A percentile compares a stretch with the other conserved stretches of the same genome.
Evolutionary conservation across 2,329 filamentous ascomycete species (phyloP).

Genomic region (Trichoderma hamatum): DNA sequence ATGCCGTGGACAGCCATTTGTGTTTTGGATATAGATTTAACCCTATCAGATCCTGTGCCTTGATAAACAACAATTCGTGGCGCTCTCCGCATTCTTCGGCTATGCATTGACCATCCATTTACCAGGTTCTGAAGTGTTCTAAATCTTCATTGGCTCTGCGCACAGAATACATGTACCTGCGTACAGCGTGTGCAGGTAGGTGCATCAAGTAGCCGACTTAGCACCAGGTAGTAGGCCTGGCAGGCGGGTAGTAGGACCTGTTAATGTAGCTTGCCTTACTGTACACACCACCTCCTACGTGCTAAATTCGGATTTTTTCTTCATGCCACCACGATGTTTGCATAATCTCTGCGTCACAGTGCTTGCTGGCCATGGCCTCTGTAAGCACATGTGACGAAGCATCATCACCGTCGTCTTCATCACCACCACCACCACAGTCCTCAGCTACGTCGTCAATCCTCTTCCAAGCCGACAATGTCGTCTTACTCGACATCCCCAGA

Average conservation of each 20-base stretch:
- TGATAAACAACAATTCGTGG: not conserved
- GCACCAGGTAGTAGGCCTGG: too few species aligned
- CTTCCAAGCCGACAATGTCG: conserved; percentile 44
- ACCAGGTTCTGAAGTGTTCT: not conserved
- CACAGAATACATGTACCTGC: not conserved
- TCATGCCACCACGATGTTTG: not conserved
- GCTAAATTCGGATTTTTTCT: not conserved
- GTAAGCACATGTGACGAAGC: conserved; percentile 1
- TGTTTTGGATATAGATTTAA: not conserved
- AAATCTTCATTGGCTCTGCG: not conserved
- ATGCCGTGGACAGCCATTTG: not conserved
- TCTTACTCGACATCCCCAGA: conserved; percentile 69
- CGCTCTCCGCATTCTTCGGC: not conserved
- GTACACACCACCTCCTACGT: too few species aligned
- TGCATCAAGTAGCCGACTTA: too few species aligned
- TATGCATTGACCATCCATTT: not conserved
- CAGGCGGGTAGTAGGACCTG: too few species aligned
- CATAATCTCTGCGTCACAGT: not conserved
- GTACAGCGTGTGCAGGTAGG: not conserved
- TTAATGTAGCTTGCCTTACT: too few species aligned
- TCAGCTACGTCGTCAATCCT: conserved; percentile 37
- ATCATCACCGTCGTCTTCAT: not conserved
- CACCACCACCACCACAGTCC: not conserved
- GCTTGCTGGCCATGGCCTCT: conserved; percentile 1
- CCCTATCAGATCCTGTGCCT: not conserved